Evolutionary conservation across 306 rosid genomes (phyloP), one percentile per base, ranked within the genome.

Genomic region (Luffa acutangula): DNA sequence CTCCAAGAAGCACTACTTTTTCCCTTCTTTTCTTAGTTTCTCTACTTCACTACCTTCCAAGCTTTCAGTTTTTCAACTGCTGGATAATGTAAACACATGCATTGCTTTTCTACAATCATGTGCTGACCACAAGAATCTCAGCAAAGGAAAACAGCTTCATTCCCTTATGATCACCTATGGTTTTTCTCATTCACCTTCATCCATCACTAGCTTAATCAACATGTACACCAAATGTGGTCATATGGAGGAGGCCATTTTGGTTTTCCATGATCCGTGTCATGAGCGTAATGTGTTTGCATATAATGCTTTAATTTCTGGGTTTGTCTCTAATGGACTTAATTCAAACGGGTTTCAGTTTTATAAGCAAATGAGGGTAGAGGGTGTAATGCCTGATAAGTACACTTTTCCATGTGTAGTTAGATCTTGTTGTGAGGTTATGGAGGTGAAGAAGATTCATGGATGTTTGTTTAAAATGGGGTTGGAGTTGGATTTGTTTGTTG

Each of bases 151-250:
- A 64, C 79, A 89, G 78, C 11, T 90, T 33, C 95, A 92, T 75
- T 62, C 89, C 41, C 78, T 65, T 69, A 75, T 92, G 75, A 78
- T 94, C 79, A 87, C 82, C 76, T 86, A 80, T 84, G 89, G 88
- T 9, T 88, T 87, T 80, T 87, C 85, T 78, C 43, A 63, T 62
- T 90, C 88, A 62, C 93, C 94, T 2, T 82, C 72, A 2, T 83
- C 90, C 72, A 34, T 89, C 80, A 94, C 97, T 5, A 90, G 96
- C 86, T 91, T 92, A 58, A 88, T 94, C 83, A 94, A 86, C 85
- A 89, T 90, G 96, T 94, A 92, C 83, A 85, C 97, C 83, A 93
- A 93, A 83, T 90, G 98, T 82, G 67, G 75, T 76, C 86, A 54
- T 34, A 82, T 89, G 81, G 46, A 78, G 31, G 76, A 89, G 15